These are phyloP conservation scores for Kluyveromyces sp. DNA, from an alignment of 1,139 yeast species.

Conservation along the genomic window DNA sequence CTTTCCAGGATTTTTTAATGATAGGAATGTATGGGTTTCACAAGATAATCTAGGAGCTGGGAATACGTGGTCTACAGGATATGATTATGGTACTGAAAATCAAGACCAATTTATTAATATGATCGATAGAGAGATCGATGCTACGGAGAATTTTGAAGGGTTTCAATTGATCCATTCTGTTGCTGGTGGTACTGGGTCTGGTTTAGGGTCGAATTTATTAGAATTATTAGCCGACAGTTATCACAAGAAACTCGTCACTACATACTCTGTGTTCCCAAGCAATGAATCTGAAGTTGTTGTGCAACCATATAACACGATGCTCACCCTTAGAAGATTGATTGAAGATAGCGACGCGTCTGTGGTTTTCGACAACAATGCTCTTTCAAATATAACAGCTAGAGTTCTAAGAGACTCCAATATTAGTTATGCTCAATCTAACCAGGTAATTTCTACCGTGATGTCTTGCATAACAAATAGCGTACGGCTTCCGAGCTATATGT, in stretches of 20 bases:
- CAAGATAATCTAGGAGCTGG: slow-evolving; percentile 89
- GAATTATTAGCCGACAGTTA: slow-evolving; percentile 77
- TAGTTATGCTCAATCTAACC: slow-evolving; percentile 66
- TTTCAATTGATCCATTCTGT: slow-evolving; percentile 90
- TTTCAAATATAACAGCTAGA: slow-evolving; percentile 41
- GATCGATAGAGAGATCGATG: slow-evolving; percentile 85
- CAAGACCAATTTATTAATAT: slow-evolving; percentile 70
- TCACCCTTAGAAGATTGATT: slow-evolving; percentile 73
- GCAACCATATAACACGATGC: slow-evolving; percentile 86
- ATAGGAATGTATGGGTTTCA: slow-evolving; percentile 73
- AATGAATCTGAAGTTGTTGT: slow-evolving; percentile 89
- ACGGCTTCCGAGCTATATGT: slow-evolving; percentile 88
- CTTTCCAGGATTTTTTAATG: slow-evolving; percentile 67
- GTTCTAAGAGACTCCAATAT: slow-evolving; percentile 37
- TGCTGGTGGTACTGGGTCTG: slow-evolving; percentile 99
- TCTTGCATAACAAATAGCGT: slow-evolving; percentile 81
- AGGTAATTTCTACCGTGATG: slow-evolving; percentile 76
- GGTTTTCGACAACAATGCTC: slow-evolving; percentile 85
- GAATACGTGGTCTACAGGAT: slow-evolving; percentile 92
- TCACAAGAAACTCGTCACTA: slow-evolving; percentile 73
- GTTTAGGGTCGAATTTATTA: slow-evolving; percentile 76
- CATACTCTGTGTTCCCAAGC: slow-evolving; percentile 81
- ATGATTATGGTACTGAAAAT: slow-evolving; percentile 61
- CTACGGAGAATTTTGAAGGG: slow-evolving; percentile 82
- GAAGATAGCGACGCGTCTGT: slow-evolving; percentile 80